Conservation (phyloP, 2,329 filamentous ascomycete species). For the Lachnellula subtilissima region DNA sequence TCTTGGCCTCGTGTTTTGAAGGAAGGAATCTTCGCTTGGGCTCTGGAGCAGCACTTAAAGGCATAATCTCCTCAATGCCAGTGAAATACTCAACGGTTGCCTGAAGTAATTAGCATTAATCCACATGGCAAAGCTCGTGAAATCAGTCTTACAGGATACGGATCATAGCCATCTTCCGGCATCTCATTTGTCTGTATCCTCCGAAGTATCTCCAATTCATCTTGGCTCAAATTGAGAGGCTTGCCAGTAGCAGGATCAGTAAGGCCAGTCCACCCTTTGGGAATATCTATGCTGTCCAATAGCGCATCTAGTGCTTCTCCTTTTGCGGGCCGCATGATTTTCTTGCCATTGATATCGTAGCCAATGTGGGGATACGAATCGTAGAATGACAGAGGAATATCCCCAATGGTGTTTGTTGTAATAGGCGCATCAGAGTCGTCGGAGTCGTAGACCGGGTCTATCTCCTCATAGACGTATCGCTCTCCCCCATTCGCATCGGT, state of each 20-base stretch:
- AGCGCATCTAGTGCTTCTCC: constrained; percentile 90
- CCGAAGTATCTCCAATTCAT: constrained; percentile 84
- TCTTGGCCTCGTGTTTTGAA: constrained; percentile 94
- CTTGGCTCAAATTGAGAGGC: constrained; percentile 77
- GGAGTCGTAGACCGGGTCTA: constrained; percentile 91
- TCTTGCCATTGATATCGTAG: constrained; percentile 98
- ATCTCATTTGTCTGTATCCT: constrained; percentile 86
- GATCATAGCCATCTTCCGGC: constrained; percentile 83
- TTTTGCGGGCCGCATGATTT: constrained; percentile 91
- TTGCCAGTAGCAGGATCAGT: constrained; percentile 94
- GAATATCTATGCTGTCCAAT: constrained; percentile 92
- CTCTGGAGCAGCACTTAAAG: constrained; percentile 87
- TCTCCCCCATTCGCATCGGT: constrained; percentile 86
- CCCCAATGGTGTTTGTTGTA: constrained; percentile 83
- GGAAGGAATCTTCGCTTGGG: constrained; percentile 94
- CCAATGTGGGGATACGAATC: constrained; percentile 97
- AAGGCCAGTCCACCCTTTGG: constrained; percentile 94
- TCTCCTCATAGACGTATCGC: constrained; percentile 88
- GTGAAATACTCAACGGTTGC: constrained; percentile 94
- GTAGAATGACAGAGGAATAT: constrained; percentile 93
- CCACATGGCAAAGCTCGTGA: not conserved
- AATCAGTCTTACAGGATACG: constrained; percentile 64
- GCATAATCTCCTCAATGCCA: constrained; percentile 86
- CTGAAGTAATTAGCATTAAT: constrained; percentile 34
- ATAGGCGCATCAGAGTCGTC: constrained; percentile 84